Evolutionary conservation across 2,329 filamentous ascomycete species (phyloP).

Genomic region (Daldinia eschscholtzii): DNA sequence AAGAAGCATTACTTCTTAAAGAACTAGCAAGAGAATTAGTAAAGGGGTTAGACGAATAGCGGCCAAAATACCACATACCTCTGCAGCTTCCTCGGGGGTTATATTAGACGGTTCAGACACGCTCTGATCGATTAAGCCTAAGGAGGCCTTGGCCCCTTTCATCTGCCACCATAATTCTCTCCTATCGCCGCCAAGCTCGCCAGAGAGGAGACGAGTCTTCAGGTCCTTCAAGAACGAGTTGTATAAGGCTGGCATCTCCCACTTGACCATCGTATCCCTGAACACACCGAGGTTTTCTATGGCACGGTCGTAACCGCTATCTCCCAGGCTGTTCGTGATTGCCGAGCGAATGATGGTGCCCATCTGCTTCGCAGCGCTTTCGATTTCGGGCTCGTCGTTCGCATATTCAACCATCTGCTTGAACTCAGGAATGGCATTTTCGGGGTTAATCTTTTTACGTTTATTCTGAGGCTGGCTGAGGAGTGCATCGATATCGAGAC

Average conservation of each 20-base stretch:
- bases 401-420: conserved; percentile 78
- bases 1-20: conserved; percentile 39
- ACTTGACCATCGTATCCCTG: conserved; percentile 79
- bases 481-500: conserved; percentile 86
- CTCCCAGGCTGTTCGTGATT: conserved; percentile 79
- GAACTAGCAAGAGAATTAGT: conserved; percentile 45
- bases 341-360: conserved; percentile 75
- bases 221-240: conserved; percentile 79
- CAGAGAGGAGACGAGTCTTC: conserved; percentile 78
- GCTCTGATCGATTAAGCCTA: conserved; percentile 79
- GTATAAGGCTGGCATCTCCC: conserved; percentile 81
- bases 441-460: conserved; percentile 60
- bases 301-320: conserved; percentile 78
- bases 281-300: conserved; percentile 82
- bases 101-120: conserved; percentile 75
- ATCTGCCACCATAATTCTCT: conserved; percentile 86
- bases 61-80: conserved; percentile 57
- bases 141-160: conserved; percentile 69
- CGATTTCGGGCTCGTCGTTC: conserved; percentile 71
- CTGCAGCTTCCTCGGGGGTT: conserved; percentile 76
- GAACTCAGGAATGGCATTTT: conserved; percentile 91
- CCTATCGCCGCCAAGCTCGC: conserved; percentile 80
- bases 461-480: conserved; percentile 60
- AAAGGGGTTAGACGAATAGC: conserved; percentile 2
- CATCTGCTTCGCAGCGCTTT: conserved; percentile 80